Base-by-base conservation (phyloP, 2,329 filamentous ascomycete genomes). In the Fusarium sp. region DNA sequence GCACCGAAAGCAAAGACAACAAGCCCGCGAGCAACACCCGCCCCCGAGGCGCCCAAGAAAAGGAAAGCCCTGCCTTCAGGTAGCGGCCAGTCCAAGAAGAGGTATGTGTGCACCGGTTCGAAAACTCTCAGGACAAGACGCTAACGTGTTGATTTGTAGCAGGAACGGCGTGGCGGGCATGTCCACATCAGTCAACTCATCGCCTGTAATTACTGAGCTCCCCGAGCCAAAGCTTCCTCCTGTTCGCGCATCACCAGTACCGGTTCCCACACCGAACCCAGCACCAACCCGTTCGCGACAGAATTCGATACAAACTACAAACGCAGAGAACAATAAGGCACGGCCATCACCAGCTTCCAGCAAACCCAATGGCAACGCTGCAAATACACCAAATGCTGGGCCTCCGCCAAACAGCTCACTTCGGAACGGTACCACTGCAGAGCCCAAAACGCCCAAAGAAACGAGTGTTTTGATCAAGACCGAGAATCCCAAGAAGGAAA, bases 71-170 rank as follows among this genome's bases (percentile, higher is more conserved):
- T 86, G 64, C 88, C 82, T 62, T 86, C 88, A 3, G 87, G 88
- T 6, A 93, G 92, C 71, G 86, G 88, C n/a, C 88, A 89, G 71
- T 79, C 88, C 30, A 94, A 95, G 82, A 97, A 94, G 82, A 95
- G 90, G 92, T 92, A 85, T 75, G 85, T 82, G 51, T 58, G 18
- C 13, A 32, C 18, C 7, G 13, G 14, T n/a, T 12, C 24, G 18
- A 32, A 29, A 18, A 40, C 14, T 18, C 42, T 41, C 8, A 11
- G 37, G n/a, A 30, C 29, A 22, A 59, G 40, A 48, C 25, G n/a
- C 63, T 76, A 67, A 76, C 55, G n/a, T 48, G 45, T 13, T 64
- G 47, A 37, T 54, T 72, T 69, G 56, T 55, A 76, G 74, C 61
- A 82, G 78, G 58, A 81, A 80, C 59, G 78, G 79, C 27, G 67